Percentiles rank a stretch among this genome's conserved stretches.
Evolutionary conservation across 495 filamentous ascomycete genomes (phyloP).

Genomic region (Tetracladium marchalianum): DNA sequence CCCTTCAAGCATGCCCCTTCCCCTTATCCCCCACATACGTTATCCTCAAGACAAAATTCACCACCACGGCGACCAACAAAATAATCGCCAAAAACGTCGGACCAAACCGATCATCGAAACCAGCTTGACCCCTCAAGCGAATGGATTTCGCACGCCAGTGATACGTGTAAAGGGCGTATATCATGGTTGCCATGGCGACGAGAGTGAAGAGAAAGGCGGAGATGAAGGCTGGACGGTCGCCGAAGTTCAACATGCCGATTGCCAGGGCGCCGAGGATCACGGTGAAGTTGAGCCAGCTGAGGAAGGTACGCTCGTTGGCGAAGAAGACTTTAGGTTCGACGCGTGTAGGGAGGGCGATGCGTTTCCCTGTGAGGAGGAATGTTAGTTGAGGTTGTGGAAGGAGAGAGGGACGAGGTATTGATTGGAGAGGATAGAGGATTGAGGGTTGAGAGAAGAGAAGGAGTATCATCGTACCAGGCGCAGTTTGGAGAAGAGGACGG

Average conservation of each 20-base stretch:
- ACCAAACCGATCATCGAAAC: slow-evolving; percentile 92
- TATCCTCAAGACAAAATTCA: slow-evolving; percentile 88
- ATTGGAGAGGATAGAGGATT: no score
- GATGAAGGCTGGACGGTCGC: slow-evolving; percentile 85
- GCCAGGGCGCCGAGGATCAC: slow-evolving; percentile 94
- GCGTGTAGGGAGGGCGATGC: slow-evolving; percentile 93
- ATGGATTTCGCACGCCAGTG: slow-evolving; percentile 97
- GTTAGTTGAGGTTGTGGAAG: slow-evolving; percentile 6
- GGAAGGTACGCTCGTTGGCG: slow-evolving; percentile 97
- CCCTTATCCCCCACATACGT: slow-evolving; percentile 11
- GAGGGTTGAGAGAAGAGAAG: background rate
- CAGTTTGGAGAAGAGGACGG: slow-evolving; percentile 87
- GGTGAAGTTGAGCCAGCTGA: slow-evolving; percentile 99
- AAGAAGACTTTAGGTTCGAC: slow-evolving; percentile 99
- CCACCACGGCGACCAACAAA: slow-evolving; percentile 73
- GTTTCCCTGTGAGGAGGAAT: slow-evolving; percentile 59
- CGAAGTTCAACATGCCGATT: slow-evolving; percentile 95
- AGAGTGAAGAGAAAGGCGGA: slow-evolving; percentile 87
- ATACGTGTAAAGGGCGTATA: slow-evolving; percentile 90
- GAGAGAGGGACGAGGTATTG: background rate
- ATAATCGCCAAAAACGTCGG: slow-evolving; percentile 82
- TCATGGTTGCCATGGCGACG: slow-evolving; percentile 90
- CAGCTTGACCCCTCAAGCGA: slow-evolving; percentile 78
- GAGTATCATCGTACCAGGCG: slow-evolving; percentile 50
- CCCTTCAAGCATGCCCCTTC: slow-evolving; percentile 2